Base-by-base conservation (phyloP, 2,329 filamentous ascomycete species). In the Aspergillus sp. region DNA sequence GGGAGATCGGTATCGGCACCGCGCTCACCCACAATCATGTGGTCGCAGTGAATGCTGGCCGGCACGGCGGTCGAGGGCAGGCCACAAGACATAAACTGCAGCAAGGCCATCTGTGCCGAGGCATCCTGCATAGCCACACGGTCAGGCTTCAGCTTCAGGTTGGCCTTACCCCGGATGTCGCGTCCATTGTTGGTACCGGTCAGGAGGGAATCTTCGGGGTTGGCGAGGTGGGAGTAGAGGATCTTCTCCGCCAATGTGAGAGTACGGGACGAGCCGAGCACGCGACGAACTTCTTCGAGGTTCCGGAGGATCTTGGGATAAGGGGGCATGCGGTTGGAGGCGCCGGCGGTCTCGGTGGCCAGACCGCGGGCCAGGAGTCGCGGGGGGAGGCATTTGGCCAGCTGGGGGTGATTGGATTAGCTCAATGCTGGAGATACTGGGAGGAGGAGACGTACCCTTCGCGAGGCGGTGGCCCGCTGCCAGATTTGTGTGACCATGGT, bases 91-190 rank as follows among this genome's bases (percentile, higher is more conserved):
- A 99, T 99, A 81, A 99, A 99, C 75, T 99, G 94, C 63, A 99
- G 78, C 59, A 99, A 79, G 1, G 94, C 94, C 94, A 99, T 99
- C 77, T 99, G 94, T 5, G 94, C 94, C 26, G 90, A 96, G 13
- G 94, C 94, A 78, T 99, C 94, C 76, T 99, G 94, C 94, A 99
- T 99, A 59, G 95, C 95, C 62, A 97, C 94, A 49, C 94, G 85
- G 73, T 99, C 94, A 19, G 94, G 94, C 75, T 96, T 96, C 73
- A 99, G 87, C 79, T 95, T 95, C 74, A 99, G 81, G 70, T 95
- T 97, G 47, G 91, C 92, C 67, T 85, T 85, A 61, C 93, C 93
- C 40, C 94, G 85, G 56, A 99, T 87, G 65, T 87, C 82, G 47
- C 83, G 83, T 61, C 92, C 93, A 81, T 92, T 90, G 73, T 90